phyloP scores from a whole-genome alignment of 768 basidiomycete genomes.

The Amylocystis lapponica region DNA sequence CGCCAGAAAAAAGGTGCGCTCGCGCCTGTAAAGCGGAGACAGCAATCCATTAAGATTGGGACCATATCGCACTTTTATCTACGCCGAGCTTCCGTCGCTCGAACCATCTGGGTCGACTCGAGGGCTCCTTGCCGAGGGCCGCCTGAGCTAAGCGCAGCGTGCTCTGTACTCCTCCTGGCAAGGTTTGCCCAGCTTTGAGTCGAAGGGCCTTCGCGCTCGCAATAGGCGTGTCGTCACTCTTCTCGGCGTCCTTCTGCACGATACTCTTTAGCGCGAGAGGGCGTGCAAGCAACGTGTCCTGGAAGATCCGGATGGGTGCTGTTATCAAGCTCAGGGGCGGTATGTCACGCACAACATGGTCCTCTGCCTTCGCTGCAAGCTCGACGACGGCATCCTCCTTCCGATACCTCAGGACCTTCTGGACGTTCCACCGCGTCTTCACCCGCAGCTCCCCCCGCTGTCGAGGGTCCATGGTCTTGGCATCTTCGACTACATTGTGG shows the following conservation, averaged over 20 bases:
- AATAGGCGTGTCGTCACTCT: conserved; percentile 16
- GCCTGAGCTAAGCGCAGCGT: conserved; percentile 53
- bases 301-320: conserved; percentile 8
- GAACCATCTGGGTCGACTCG: conserved; percentile 16
- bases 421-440: conserved; percentile 69
- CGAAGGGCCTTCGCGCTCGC: conserved; percentile 12
- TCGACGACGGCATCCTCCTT: conserved; percentile 38
- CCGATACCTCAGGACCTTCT: conserved; percentile 65
- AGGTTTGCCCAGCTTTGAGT: conserved; percentile 45
- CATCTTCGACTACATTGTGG: conserved; percentile 41
- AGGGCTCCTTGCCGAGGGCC: conserved; percentile 22
- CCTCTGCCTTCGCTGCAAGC: conserved; percentile 50
- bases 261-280: conserved; percentile 47
- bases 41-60: conserved; percentile 10
- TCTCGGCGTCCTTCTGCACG: conserved; percentile 31
- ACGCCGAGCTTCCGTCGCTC: conserved; percentile 25
- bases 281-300: conserved; percentile 67
- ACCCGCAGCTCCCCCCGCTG: conserved; percentile 45
- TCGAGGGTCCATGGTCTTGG: conserved; percentile 34
- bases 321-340: conserved; percentile 1
- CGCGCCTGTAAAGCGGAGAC: too few species aligned
- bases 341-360: conserved; percentile 56
- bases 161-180: conserved; percentile 52
- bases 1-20: too few species aligned
- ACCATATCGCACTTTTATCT: conserved; percentile 22